Percentiles rank a stretch among this genome's conserved stretches.
These are phyloP conservation scores for Candida sanyaensis DNA, from an alignment of 1,139 yeast genomes.

Conservation along the genomic window DNA sequence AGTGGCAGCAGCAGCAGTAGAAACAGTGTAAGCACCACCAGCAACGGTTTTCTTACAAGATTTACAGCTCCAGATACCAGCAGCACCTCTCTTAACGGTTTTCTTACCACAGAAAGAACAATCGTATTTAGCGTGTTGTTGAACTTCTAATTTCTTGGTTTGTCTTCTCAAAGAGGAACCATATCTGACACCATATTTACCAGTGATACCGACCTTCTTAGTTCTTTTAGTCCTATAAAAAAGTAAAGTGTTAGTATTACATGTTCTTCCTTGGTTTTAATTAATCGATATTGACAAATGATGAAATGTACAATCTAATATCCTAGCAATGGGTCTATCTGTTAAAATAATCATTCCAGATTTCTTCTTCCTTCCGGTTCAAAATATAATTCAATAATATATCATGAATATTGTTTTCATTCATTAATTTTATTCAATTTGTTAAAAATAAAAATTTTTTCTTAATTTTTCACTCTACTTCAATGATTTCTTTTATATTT, in stretches of 20 bases:
- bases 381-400: no score
- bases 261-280: neutral
- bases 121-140: slow-evolving; percentile 98
- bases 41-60: slow-evolving; percentile 97
- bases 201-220: slow-evolving; percentile 99
- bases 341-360: no score
- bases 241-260: slow-evolving; percentile 40
- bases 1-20: slow-evolving; percentile 99
- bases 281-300: neutral
- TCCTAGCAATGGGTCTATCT: no score
- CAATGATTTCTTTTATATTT: no score
- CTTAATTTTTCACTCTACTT: no score
- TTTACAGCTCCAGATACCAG: slow-evolving; percentile 99
- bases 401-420: no score
- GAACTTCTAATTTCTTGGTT: slow-evolving; percentile 98
- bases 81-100: slow-evolving; percentile 95
- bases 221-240: slow-evolving; percentile 93
- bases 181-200: slow-evolving; percentile 99
- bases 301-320: no score
- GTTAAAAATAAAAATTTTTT: no score
- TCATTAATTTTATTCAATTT: no score
- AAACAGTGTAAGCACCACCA: slow-evolving; percentile 99
- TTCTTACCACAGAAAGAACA: slow-evolving; percentile 99
- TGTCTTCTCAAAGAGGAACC: slow-evolving; percentile 99
- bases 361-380: no score